These are phyloP conservation scores for Lipomyces sp. DNA, from an alignment of 805 yeast species.

Conservation along the genomic window DNA sequence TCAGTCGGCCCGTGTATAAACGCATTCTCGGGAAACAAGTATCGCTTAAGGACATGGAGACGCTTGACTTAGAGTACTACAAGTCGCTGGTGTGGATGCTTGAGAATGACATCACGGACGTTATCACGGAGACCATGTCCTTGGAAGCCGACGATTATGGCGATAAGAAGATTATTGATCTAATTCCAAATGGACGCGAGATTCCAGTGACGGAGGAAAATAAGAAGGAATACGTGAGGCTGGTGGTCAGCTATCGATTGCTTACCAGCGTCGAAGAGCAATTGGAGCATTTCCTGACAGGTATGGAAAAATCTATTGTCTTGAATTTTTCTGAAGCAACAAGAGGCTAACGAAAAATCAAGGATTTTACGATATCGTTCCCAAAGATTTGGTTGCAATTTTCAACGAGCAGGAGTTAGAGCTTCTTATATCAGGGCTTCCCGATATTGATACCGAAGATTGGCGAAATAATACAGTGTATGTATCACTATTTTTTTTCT, in stretches of 20 bases:
- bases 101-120: conserved; percentile 93
- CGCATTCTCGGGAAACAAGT: conserved; percentile 74
- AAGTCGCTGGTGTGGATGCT: conserved; percentile 94
- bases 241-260: conserved; percentile 81
- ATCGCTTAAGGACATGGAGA: conserved; percentile 88
- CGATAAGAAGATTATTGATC: conserved; percentile 76
- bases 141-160: conserved; percentile 94
- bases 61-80: conserved; percentile 85
- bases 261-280: conserved; percentile 82
- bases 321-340: background rate
- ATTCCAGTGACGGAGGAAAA: conserved; percentile 87
- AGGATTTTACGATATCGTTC: conserved; percentile 89
- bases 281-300: conserved; percentile 67
- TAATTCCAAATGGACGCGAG: conserved; percentile 76
- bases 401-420: conserved; percentile 96
- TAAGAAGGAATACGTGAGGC: conserved; percentile 81
- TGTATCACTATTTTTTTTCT: background rate
- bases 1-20: conserved; percentile 92
- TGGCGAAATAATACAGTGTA: conserved; percentile 81
- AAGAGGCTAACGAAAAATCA: conserved; percentile 31
- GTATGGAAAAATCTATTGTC: conserved; percentile 19
- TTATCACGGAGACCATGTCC: conserved; percentile 89
- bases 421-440: conserved; percentile 86
- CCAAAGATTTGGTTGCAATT: conserved; percentile 74
- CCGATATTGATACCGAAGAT: conserved; percentile 92